These are phyloP conservation scores for Epichloe sp. DNA, from an alignment of 2,329 filamentous ascomycete genomes.

Conservation along the genomic window DNA sequence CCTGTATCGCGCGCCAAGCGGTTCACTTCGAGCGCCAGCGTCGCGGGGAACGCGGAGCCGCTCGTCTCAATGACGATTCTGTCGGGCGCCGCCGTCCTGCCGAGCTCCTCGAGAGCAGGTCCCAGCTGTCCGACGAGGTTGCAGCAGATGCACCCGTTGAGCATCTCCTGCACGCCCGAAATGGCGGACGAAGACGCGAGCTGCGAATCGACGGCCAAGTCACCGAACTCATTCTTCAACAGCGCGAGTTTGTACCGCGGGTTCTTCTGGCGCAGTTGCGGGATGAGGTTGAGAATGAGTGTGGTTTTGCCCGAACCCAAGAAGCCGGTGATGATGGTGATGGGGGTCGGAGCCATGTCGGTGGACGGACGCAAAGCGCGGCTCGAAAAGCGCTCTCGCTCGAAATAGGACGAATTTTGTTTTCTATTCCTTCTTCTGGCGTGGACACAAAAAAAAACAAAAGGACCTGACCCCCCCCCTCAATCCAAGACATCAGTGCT, in stretches of 20 bases:
- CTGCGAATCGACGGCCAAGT: conserved; percentile 85
- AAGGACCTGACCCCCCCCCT: no score
- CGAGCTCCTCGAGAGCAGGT: conserved; percentile 65
- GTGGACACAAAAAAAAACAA: not conserved
- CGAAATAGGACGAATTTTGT: not conserved
- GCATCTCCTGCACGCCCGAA: conserved; percentile 78
- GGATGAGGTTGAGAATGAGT: conserved; percentile 83
- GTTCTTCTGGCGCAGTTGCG: conserved; percentile 66
- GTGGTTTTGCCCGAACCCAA: conserved; percentile 95
- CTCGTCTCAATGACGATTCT: conserved; percentile 90
- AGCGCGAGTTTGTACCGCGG: conserved; percentile 76
- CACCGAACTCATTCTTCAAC: conserved; percentile 96
- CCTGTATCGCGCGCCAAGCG: conserved; percentile 56
- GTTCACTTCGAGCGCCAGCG: conserved; percentile 82
- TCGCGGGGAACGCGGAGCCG: conserved; percentile 78
- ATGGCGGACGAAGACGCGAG: conserved; percentile 74
- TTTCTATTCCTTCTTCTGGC: not conserved
- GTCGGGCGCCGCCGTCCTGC: conserved; percentile 49
- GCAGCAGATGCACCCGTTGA: conserved; percentile 98
- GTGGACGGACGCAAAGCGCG: not conserved
- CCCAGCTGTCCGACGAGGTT: conserved; percentile 89
- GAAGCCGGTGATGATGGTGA: conserved; percentile 94
- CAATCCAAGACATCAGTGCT: not conserved
- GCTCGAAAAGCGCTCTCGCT: no score
- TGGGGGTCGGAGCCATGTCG: conserved; percentile 58